Base-by-base conservation (phyloP, 2,329 filamentous ascomycete species). In the Pyrenochaeta sp. region DNA sequence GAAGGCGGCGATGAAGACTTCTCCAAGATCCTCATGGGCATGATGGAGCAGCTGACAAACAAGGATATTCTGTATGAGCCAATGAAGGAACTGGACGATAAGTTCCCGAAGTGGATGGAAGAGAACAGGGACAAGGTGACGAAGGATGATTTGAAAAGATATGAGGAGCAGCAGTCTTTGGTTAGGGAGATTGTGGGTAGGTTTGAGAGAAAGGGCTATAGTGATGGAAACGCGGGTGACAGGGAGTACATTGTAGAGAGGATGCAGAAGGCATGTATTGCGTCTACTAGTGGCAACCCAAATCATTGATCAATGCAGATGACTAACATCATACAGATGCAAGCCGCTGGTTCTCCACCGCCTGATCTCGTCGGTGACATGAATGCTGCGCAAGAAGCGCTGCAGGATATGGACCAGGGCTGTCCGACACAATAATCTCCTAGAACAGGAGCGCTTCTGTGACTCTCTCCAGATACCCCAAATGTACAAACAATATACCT, bases 1-100 rank as follows among this genome's bases (percentile, higher is more conserved):
- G 88, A 85, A 14, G 74, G 68, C 9, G 78, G 80, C 54, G 92
- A 97, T 51, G 92, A 95, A 66, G 92, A 96, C 65, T 90, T 98
- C 68, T 92, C 91, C 51, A 94, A 96, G 79, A 92, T 98, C 87
- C 85, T 99, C 54, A 87, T 96, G 83, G 91, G 90, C 48, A 97
- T 98, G 92, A 98, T 99, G 94, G 92, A 98, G 78, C 93, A 99
- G 76, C 83, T 99, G 59, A 98, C 95, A 3, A 97, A 96, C 77
- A 98, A 97, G 81, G 95, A 98, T 65, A 97, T 99, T 59, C 79
- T 99, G 45, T 98, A 98, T 74, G 94, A 99, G 79, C 95, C 95
- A 2, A 97, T 99, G 92, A 97, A 97, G 80, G 95, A 99, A 78
- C 81, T 99, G 42, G 81, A 96, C 74, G 89, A 91, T 47, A 98